Conservation (phyloP, 2,329 filamentous ascomycete genomes). For the Truncatella angustata region DNA sequence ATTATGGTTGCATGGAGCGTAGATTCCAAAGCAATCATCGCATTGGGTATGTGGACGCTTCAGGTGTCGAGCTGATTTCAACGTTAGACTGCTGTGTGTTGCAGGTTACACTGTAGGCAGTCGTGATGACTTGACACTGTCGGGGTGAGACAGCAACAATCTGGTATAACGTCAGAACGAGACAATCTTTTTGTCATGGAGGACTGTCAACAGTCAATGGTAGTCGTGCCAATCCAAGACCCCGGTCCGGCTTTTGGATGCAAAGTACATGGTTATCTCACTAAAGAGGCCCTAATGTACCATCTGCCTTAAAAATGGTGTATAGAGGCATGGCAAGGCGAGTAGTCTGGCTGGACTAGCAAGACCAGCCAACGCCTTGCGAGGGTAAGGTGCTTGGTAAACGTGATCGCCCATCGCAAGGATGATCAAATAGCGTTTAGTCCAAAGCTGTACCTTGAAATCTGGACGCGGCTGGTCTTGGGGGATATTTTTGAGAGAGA, state of each 20-base stretch:
- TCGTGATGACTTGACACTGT: no score
- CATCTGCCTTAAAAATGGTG: neutral
- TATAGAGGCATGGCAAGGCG: no score
- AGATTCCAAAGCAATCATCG: no score
- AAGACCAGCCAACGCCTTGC: neutral
- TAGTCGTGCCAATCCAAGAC: no score
- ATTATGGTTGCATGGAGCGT: no score
- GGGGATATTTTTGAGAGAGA: no score
- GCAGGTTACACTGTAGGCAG: no score
- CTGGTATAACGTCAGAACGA: neutral
- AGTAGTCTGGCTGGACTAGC: neutral
- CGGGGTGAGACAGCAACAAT: neutral
- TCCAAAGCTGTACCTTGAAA: neutral
- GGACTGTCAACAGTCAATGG: neutral
- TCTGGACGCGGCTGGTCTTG: neutral
- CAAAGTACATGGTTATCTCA: constrained; percentile 5
- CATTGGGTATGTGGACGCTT: no score
- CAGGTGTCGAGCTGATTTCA: no score
- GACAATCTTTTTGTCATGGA: neutral
- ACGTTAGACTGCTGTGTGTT: no score
- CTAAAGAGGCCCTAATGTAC: constrained; percentile 10
- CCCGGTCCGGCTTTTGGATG: neutral
- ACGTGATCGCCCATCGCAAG: neutral
- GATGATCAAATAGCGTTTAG: constrained; percentile 1
- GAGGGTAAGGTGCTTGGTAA: neutral